These are phyloP conservation scores for Hypoxylon sp. DNA, from an alignment of 2,329 filamentous ascomycete species.

Conservation along the genomic window DNA sequence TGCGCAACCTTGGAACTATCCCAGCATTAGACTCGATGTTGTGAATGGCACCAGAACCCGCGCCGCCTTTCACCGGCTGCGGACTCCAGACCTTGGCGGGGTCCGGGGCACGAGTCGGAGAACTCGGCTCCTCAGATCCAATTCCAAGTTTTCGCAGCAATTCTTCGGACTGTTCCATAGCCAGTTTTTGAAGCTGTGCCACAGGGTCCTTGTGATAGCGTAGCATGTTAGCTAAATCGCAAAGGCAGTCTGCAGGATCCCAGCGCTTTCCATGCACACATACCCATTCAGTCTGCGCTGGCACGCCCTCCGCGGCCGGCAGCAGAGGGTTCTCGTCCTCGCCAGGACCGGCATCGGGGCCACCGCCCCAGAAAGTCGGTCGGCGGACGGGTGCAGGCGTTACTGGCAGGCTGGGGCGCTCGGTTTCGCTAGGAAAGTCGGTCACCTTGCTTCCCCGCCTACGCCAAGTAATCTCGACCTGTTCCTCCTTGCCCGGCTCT, in stretches of 20 bases:
- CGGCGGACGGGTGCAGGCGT: slow-evolving; percentile 83
- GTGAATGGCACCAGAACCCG: slow-evolving; percentile 45
- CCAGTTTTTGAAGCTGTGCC: slow-evolving; percentile 74
- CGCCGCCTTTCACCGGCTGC: slow-evolving; percentile 54
- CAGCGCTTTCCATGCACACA: slow-evolving; percentile 69
- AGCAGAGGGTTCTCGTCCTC: slow-evolving; percentile 66
- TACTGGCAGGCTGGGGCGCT: slow-evolving; percentile 88
- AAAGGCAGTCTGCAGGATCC: slow-evolving; percentile 61
- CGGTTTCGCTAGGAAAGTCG: slow-evolving; percentile 83
- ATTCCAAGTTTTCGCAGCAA: slow-evolving; percentile 64
- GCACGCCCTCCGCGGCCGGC: slow-evolving; percentile 82
- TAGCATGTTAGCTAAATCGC: slow-evolving; percentile 64
- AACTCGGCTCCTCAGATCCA: slow-evolving; percentile 59
- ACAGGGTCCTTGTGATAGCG: slow-evolving; percentile 70
- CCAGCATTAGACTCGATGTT: slow-evolving; percentile 36
- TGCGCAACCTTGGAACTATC: slow-evolving; percentile 35
- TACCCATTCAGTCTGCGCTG: slow-evolving; percentile 93
- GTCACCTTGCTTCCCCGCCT: slow-evolving; percentile 72
- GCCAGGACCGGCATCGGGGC: slow-evolving; percentile 55
- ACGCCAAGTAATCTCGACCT: slow-evolving; percentile 47
- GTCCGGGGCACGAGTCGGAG: slow-evolving; percentile 56
- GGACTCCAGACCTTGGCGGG: slow-evolving; percentile 52
- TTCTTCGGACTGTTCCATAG: slow-evolving; percentile 69
- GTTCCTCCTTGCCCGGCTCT: slow-evolving; percentile 36
- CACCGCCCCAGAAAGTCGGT: slow-evolving; percentile 70